phyloP scores from a whole-genome alignment of 345 rosid species.

The Lepidium didymum region DNA sequence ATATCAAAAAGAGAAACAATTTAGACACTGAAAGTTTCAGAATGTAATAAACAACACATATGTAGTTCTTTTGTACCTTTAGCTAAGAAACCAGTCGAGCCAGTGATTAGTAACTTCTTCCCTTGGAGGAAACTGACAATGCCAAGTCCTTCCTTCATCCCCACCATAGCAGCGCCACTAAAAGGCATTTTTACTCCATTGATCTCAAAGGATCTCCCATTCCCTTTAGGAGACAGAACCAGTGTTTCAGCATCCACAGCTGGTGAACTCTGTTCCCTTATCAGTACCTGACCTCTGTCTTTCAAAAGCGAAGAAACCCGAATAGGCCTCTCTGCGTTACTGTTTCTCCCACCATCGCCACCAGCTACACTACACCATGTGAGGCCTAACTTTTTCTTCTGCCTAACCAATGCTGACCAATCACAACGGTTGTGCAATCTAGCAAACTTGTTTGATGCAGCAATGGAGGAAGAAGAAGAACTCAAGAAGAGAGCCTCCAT shows the following conservation, averaged over 20 bases:
- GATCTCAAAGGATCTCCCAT: conserved; percentile 33
- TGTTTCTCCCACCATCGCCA: conserved; percentile 28
- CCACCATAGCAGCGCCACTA: conserved; percentile 38
- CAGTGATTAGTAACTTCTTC: conserved; percentile 67
- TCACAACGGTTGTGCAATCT: conserved; percentile 18
- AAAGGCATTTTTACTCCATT: conserved; percentile 46
- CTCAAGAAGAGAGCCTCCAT: conserved; percentile 77
- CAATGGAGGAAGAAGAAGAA: conserved; percentile 35
- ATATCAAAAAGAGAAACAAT: background rate
- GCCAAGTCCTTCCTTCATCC: conserved; percentile 74
- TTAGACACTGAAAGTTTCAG: background rate
- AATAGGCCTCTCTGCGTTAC: conserved; percentile 21
- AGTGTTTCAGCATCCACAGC: conserved; percentile 52
- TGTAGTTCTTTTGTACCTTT: conserved; percentile 44
- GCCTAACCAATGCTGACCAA: conserved; percentile 19
- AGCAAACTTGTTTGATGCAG: conserved; percentile 23
- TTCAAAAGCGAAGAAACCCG: conserved; percentile 46
- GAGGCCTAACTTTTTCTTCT: conserved; percentile 27
- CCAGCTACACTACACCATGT: conserved; percentile 53
- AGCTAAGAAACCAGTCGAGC: conserved; percentile 91
- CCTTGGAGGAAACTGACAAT: conserved; percentile 76
- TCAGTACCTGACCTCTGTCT: conserved; percentile 37
- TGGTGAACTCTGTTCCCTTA: conserved; percentile 33
- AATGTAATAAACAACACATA: background rate
- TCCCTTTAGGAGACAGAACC: conserved; percentile 53